phyloP scores from a whole-genome alignment of 2,329 filamentous ascomycete species.

The Chrysoporthe puriensis region DNA sequence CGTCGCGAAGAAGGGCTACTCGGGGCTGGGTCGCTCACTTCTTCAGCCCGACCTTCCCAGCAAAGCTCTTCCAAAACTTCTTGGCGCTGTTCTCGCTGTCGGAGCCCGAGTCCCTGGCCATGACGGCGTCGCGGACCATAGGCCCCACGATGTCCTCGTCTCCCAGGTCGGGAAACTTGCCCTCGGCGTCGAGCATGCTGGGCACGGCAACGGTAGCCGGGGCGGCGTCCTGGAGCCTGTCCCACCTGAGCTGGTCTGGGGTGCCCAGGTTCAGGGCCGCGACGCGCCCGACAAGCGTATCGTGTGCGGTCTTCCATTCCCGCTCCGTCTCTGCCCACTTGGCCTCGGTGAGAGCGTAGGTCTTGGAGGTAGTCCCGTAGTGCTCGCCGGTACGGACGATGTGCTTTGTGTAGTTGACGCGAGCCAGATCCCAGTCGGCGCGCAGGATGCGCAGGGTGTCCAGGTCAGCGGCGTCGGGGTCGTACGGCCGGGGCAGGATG shows the following conservation, averaged over 20 bases:
- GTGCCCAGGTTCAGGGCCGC: slow-evolving; percentile 40
- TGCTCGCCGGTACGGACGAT: slow-evolving; percentile 87
- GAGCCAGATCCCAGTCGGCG: slow-evolving; percentile 80
- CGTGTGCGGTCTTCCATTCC: slow-evolving; percentile 73
- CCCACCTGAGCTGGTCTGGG: slow-evolving; percentile 39
- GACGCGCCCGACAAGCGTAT: slow-evolving; percentile 62
- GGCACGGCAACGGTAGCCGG: slow-evolving; percentile 71
- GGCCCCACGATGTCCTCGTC: slow-evolving; percentile 94
- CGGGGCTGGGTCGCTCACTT: slow-evolving; percentile 31
- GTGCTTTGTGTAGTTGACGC: slow-evolving; percentile 87
- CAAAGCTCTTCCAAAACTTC: slow-evolving; percentile 52
- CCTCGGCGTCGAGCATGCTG: slow-evolving; percentile 69
- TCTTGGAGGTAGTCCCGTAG: slow-evolving; percentile 87
- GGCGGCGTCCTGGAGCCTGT: slow-evolving; percentile 53
- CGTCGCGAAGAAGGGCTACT: slow-evolving; percentile 1
- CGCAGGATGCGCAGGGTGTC: slow-evolving; percentile 65
- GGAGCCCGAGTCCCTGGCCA: slow-evolving; percentile 48
- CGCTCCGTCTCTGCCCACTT: slow-evolving; percentile 86
- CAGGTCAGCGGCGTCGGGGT: slow-evolving; percentile 64
- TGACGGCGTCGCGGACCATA: slow-evolving; percentile 70
- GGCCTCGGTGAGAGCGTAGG: slow-evolving; percentile 80
- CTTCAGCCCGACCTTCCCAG: slow-evolving; percentile 47
- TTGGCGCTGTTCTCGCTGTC: slow-evolving; percentile 47
- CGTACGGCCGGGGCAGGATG: slow-evolving; percentile 81
- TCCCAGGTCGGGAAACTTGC: slow-evolving; percentile 86